phyloP scores from a whole-genome alignment of 352 stramenopile species.

The Pythium diclinum region DNA sequence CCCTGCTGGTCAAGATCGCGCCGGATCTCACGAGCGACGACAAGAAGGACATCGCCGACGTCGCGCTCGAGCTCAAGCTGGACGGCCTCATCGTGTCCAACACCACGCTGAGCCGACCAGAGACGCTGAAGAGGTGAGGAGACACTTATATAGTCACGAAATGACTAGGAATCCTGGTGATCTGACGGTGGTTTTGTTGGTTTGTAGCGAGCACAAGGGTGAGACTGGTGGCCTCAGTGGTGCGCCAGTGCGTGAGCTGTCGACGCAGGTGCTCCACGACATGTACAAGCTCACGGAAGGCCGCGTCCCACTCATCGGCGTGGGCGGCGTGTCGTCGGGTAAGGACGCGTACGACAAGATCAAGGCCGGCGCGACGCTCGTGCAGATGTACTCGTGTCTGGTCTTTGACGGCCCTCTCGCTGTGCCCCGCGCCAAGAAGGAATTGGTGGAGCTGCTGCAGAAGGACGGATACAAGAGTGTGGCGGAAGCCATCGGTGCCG shows the following conservation, averaged over 20 bases:
- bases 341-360: constrained; percentile 98
- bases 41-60: constrained; percentile 93
- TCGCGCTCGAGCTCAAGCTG: constrained; percentile 83
- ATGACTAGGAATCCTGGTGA: neutral
- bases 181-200: neutral
- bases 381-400: constrained; percentile 94
- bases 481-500: constrained; percentile 80
- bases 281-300: constrained; percentile 95
- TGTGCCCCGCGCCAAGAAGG: constrained; percentile 86
- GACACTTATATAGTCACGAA: neutral
- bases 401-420: constrained; percentile 90
- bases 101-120: constrained; percentile 92
- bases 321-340: constrained; percentile 90
- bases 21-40: constrained; percentile 95
- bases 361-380: constrained; percentile 92
- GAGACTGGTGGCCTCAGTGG: constrained; percentile 96
- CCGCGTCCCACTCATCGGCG: constrained; percentile 94
- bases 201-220: constrained; percentile 47
- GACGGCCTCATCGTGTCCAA: constrained; percentile 98
- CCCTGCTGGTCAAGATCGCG: constrained; percentile 97
- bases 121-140: constrained; percentile 61
- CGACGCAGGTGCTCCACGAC: constrained; percentile 92
- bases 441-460: constrained; percentile 79
- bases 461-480: constrained; percentile 84
- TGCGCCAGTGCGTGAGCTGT: constrained; percentile 89